Percentiles rank a stretch among this genome's conserved stretches.
phyloP scores from a whole-genome alignment of 2,329 filamentous ascomycete genomes.

The Emergomyces pasteurianus region DNA sequence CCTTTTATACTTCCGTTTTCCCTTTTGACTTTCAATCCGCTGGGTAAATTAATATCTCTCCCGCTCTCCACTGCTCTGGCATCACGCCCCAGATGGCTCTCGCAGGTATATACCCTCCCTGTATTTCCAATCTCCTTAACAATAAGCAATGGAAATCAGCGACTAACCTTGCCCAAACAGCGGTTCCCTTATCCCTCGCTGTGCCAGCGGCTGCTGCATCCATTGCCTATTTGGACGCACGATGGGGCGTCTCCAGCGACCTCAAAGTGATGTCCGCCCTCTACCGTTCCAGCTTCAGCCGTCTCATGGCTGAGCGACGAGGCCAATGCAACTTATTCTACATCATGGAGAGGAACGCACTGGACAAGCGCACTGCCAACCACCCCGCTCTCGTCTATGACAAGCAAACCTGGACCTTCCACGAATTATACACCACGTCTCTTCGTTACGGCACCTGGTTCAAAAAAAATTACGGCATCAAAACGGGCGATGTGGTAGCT shows the following conservation, averaged over 20 bases:
- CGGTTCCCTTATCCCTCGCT: constrained; percentile 31
- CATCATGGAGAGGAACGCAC: constrained; percentile 55
- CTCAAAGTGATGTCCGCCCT: constrained; percentile 45
- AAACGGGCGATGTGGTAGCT: constrained; percentile 64
- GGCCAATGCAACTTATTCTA: constrained; percentile 66
- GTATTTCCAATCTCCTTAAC: not conserved
- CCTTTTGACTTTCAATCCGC: not conserved
- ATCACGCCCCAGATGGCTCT: not conserved
- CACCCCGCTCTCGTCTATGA: constrained; percentile 55
- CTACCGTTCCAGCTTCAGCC: constrained; percentile 34
- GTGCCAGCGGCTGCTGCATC: constrained; percentile 53
- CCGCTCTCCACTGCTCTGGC: no score
- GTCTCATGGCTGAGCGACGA: constrained; percentile 38
- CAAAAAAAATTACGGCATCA: constrained; percentile 49
- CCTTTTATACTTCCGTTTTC: not conserved
- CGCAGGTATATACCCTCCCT: not conserved
- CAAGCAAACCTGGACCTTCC: constrained; percentile 58
- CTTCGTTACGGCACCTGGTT: constrained; percentile 68
- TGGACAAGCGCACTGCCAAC: constrained; percentile 38
- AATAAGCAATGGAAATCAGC: not conserved
- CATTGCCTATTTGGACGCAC: constrained; percentile 69
- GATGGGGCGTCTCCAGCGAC: constrained; percentile 56
- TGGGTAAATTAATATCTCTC: no score
- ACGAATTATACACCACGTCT: constrained; percentile 57
- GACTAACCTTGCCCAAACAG: constrained; percentile 10